Conservation (phyloP, 2,329 filamentous ascomycete species). For the Sporothrix globosa region DNA sequence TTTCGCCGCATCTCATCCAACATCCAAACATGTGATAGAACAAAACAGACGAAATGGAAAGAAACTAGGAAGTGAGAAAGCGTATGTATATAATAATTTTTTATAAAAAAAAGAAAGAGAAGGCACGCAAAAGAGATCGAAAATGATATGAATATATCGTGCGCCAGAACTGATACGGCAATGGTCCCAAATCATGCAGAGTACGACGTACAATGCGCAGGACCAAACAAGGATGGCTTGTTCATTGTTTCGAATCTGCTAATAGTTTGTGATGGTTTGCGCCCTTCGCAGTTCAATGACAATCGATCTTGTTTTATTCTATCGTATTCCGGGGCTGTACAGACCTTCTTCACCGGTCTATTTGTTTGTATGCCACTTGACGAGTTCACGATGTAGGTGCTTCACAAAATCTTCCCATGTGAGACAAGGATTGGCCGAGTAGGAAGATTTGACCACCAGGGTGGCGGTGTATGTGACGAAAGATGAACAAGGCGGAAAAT, state of each 20-base stretch:
- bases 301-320: background rate
- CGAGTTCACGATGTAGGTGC: background rate
- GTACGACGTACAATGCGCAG: background rate
- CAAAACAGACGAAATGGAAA: background rate
- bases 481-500: background rate
- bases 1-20: background rate
- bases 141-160: background rate
- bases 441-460: background rate
- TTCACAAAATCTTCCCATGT: background rate
- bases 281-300: background rate
- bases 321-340: background rate
- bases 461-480: background rate
- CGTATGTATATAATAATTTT: background rate
- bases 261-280: background rate
- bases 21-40: background rate
- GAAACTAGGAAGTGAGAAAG: background rate
- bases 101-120: no score
- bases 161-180: background rate
- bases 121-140: background rate
- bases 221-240: no score
- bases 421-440: background rate
- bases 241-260: background rate
- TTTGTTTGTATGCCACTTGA: background rate
- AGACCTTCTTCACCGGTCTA: background rate
- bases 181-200: background rate